Evolutionary conservation across 2,329 filamentous ascomycete genomes (phyloP).

Genomic region (Talaromyces piceae): DNA sequence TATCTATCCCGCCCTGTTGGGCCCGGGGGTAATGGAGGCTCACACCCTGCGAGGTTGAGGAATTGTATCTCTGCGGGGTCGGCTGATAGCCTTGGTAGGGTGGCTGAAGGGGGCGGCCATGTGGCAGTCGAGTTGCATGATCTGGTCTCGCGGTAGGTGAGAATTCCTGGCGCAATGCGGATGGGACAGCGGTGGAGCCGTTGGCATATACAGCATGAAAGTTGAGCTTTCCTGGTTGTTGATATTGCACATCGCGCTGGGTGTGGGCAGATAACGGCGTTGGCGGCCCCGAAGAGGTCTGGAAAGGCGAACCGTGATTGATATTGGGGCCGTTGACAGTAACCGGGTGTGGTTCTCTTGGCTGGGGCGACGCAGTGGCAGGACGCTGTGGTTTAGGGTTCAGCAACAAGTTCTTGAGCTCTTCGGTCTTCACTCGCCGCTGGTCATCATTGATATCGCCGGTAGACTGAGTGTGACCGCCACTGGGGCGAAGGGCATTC

Average conservation of each 20-base stretch:
- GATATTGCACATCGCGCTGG: conserved; percentile 8
- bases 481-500: conserved; percentile 34
- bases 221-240: conserved; percentile 14
- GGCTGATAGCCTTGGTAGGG: conserved; percentile 14
- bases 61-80: conserved; percentile 15
- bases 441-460: conserved; percentile 30
- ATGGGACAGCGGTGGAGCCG: conserved; percentile 20
- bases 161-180: conserved; percentile 26
- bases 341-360: conserved; percentile 1
- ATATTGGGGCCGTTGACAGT: conserved; percentile 13
- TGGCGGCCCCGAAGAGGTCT: conserved; percentile 29
- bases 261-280: conserved; percentile 13
- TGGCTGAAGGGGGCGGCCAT: conserved; percentile 15
- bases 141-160: conserved; percentile 12
- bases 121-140: background rate
- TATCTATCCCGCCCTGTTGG: conserved; percentile 25
- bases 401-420: conserved; percentile 39
- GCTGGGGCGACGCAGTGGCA: conserved; percentile 24
- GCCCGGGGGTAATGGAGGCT: conserved; percentile 18
- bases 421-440: conserved; percentile 36
- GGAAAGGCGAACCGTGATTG: conserved; percentile 25
- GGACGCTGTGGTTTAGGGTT: conserved; percentile 34
- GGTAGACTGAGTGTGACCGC: conserved; percentile 23
- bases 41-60: conserved; percentile 18
- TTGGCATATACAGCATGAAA: conserved; percentile 18